Evolutionary conservation across 352 stramenopile species (phyloP).

Genomic region (Globisporangium splendens): DNA sequence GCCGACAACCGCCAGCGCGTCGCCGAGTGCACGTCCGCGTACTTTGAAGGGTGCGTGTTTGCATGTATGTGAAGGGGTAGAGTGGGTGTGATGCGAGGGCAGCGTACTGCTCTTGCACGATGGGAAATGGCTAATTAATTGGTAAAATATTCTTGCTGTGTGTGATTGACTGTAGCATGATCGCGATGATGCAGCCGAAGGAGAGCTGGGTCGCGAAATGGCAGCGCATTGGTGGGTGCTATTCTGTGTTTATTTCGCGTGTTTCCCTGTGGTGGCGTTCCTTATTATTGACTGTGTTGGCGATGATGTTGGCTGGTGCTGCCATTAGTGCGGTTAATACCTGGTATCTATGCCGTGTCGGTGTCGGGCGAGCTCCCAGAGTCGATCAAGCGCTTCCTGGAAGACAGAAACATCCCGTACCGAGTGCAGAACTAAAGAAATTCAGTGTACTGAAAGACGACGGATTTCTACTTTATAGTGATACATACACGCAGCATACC

Average conservation of each 20-base stretch:
- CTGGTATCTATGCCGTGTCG: conserved; percentile 85
- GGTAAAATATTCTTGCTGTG: not conserved
- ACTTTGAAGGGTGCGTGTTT: conserved; percentile 83
- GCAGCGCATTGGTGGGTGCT: conserved; percentile 75
- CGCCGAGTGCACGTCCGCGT: conserved; percentile 84
- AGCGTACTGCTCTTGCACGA: too few species aligned
- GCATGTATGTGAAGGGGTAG: too few species aligned
- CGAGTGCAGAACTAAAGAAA: conserved; percentile 55
- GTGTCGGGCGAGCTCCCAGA: conserved; percentile 83
- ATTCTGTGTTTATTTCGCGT: conserved; percentile 1
- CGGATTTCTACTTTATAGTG: too few species aligned
- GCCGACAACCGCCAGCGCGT: conserved; percentile 87
- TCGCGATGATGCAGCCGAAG: conserved; percentile 88
- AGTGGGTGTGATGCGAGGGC: too few species aligned
- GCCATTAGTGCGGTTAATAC: conserved; percentile 62
- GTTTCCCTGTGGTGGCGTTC: not conserved
- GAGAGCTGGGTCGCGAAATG: conserved; percentile 90
- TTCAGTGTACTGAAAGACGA: not conserved
- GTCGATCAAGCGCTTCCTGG: conserved; percentile 85
- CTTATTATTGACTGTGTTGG: not conserved
- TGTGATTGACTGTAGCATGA: conserved; percentile 42
- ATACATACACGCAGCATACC: too few species aligned
- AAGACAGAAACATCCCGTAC: conserved; percentile 86
- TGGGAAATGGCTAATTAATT: too few species aligned
- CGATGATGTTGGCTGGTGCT: not conserved